phyloP scores from a whole-genome alignment of 2,329 filamentous ascomycete genomes.

The Gnomoniopsis sp. region DNA sequence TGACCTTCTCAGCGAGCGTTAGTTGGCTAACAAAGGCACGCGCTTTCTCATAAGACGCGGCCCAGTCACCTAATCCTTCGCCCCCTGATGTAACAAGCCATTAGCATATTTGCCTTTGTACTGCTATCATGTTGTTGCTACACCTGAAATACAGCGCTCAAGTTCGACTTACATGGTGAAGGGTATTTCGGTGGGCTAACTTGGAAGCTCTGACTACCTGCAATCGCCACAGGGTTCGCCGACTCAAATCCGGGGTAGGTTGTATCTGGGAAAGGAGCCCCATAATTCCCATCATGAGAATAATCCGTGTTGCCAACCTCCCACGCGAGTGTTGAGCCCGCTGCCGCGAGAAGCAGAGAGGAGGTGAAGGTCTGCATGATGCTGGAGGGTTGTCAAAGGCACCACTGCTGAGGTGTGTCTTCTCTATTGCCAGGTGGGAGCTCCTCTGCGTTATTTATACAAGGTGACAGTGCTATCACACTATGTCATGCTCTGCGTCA shows the following conservation, averaged over 20 bases:
- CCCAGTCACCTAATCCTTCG: constrained; percentile 41
- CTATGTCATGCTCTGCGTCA: not conserved
- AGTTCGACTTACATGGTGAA: constrained; percentile 9
- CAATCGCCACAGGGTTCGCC: constrained; percentile 6
- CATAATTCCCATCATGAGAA: constrained; percentile 12
- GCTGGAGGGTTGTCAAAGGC: constrained; percentile 12
- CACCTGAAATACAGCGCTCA: not conserved
- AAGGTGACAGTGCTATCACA: not conserved
- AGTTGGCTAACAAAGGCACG: constrained; percentile 63
- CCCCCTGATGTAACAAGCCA: not conserved
- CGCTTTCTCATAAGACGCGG: constrained; percentile 60
- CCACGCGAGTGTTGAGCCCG: constrained; percentile 1
- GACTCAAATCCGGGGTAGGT: constrained; percentile 8
- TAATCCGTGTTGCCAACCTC: not conserved
- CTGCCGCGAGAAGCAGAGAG: constrained; percentile 9
- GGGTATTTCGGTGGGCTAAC: constrained; percentile 7
- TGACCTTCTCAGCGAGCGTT: constrained; percentile 71
- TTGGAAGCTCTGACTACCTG: constrained; percentile 5
- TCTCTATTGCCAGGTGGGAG: not conserved
- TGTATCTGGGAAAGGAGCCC: not conserved
- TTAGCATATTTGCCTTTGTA: not conserved
- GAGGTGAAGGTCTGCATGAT: constrained; percentile 10
- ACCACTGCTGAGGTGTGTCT: not conserved
- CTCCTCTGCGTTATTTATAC: not conserved
- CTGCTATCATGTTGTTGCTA: not conserved